phyloP scores from a whole-genome alignment of 2,329 filamentous ascomycete genomes.

The Alternaria brassicicola region DNA sequence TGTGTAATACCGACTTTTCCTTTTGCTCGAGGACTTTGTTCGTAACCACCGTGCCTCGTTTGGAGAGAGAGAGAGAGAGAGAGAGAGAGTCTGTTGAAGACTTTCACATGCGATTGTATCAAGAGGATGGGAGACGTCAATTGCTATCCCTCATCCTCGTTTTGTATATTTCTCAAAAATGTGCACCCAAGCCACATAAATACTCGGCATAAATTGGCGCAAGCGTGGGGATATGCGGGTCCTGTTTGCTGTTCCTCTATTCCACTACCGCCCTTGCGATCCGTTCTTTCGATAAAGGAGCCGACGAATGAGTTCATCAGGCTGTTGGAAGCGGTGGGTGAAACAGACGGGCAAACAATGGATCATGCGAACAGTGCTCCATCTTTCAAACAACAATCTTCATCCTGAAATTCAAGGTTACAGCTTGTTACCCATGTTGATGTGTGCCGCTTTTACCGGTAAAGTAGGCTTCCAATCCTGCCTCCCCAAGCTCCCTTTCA shows the following conservation, averaged over 20 bases:
- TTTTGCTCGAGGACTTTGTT: not conserved
- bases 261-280: too few species aligned
- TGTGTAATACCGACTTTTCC: not conserved
- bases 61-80: not conserved
- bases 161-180: too few species aligned
- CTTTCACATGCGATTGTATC: not conserved
- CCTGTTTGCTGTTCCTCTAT: too few species aligned
- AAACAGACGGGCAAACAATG: not conserved
- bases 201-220: too few species aligned
- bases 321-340: not conserved
- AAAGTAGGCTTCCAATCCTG: conserved; percentile 6
- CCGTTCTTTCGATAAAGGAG: not conserved
- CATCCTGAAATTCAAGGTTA: not conserved
- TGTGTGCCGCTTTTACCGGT: conserved; percentile 5
- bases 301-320: not conserved
- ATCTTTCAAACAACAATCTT: not conserved
- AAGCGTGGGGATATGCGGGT: too few species aligned
- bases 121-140: not conserved
- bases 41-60: not conserved
- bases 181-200: too few species aligned
- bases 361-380: too few species aligned
- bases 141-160: not conserved
- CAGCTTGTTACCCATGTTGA: conserved; percentile 9
- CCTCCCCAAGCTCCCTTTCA: conserved; percentile 7
- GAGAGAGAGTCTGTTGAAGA: not conserved